Base-by-base conservation (phyloP, 2,329 filamentous ascomycete genomes). In the Aureobasidium namibiae region DNA sequence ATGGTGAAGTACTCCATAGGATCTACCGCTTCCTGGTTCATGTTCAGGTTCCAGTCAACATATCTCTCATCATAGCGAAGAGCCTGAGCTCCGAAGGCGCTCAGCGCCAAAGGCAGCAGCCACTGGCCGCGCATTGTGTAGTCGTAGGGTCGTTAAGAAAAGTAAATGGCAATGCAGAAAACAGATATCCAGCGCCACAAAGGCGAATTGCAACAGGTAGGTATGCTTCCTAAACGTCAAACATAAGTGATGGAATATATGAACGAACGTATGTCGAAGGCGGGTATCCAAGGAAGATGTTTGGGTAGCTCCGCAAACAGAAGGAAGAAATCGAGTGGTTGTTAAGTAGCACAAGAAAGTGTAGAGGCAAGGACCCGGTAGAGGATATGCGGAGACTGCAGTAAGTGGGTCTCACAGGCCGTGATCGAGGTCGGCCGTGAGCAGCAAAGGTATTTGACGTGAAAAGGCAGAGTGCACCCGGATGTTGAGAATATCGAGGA, bases 21-120 rank as follows among this genome's bases (percentile, higher is more conserved):
- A 53, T 77, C 69, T 9, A 67, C 76, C n/a, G 84, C 82, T 46
- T 75, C 72, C 64, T 78, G 66, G 68, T 86, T 85, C 63, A 76
- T 74, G 68, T 87, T 87, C 63, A 87, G 72, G 66, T 86, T 87
- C 71, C 78, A 86, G 42, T 77, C 75, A 48, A 75, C 73, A 58
- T 81, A 73, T 9, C 71, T 70, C 46, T 78, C 74, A 59, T 81
- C 78, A 62, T 82, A 83, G 14, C 45, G 52, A 34, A 61, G 42
- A 31, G 59, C 59, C 9, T 36, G 46, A 33, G 39, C 57, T 14
- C 38, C 57, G 21, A 29, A 29, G 29, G 46, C 34, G 39, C 45
- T 24, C 31, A 53, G 11, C 31, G 39, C 57, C 39, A 59, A 11
- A 8, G 57, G 38, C n/a, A 53, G n/a, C 31, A 59, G 48, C 46